Evolutionary conservation across 169 alveolate species (phyloP).

Genomic region (Fabrea salina): DNA sequence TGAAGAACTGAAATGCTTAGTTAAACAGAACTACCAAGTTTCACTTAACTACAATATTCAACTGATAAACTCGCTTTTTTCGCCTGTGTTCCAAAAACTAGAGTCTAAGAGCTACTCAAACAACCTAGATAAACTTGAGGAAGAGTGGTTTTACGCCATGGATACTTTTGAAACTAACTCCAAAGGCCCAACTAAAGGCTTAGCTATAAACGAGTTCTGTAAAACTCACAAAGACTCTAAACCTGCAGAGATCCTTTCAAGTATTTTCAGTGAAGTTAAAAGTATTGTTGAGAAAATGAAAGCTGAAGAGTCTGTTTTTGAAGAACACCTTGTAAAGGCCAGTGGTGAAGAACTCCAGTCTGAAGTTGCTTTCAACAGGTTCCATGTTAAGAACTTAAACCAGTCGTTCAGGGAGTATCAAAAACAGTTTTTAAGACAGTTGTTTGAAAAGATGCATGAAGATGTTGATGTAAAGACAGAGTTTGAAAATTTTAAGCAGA

Average conservation of each 20-base stretch:
- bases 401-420: no score
- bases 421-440: no score
- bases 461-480: no score
- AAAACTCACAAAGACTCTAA: background rate
- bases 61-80: background rate
- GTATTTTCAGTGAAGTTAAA: background rate
- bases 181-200: background rate
- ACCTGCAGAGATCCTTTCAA: background rate
- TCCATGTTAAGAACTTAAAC: no score
- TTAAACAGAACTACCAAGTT: background rate
- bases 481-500: no score
- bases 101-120: background rate
- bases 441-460: no score
- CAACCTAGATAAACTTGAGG: constrained; percentile 11
- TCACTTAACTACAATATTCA: background rate
- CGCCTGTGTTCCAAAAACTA: background rate
- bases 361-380: background rate
- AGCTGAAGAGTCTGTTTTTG: background rate
- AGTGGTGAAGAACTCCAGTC: background rate
- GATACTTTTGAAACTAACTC: background rate
- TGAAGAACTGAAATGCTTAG: background rate
- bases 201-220: constrained; percentile 17
- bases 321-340: background rate
- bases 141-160: background rate
- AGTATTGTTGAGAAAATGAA: background rate